Evolutionary conservation across 768 basidiomycete species (phyloP).

Genomic region (Rhodotorula diobovata): DNA sequence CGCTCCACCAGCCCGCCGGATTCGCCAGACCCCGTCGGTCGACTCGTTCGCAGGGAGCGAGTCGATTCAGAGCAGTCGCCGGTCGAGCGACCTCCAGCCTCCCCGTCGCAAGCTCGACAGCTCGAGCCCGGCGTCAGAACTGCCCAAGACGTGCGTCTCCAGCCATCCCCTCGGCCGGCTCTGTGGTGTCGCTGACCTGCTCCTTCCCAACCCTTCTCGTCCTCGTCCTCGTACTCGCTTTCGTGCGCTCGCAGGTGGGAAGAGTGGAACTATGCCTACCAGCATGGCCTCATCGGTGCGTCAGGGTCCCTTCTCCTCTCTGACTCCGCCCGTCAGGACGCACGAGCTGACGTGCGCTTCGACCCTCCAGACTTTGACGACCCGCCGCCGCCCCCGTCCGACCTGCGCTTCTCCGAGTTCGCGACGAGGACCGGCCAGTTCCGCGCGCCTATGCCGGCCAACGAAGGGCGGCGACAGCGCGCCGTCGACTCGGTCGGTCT

Average conservation of each 20-base stretch:
- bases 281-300: slow-evolving; percentile 3
- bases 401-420: slow-evolving; percentile 12
- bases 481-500: slow-evolving; percentile 28
- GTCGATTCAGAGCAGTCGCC: neutral
- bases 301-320: no score
- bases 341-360: neutral
- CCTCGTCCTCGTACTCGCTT: no score
- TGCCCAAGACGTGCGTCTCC: slow-evolving; percentile 20
- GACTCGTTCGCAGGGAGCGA: neutral
- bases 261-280: slow-evolving; percentile 28
- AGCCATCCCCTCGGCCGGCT: neutral
- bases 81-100: neutral
- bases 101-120: slow-evolving; percentile 8
- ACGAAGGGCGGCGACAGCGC: slow-evolving; percentile 26
- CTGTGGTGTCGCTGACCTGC: neutral
- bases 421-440: slow-evolving; percentile 14
- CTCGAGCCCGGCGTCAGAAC: slow-evolving; percentile 20
- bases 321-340: no score
- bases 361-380: slow-evolving; percentile 25
- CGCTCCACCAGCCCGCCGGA: neutral
- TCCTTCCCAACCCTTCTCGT: neutral
- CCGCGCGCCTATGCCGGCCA: slow-evolving; percentile 15
- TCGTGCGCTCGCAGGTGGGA: slow-evolving; percentile 6
- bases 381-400: slow-evolving; percentile 33
- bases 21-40: neutral